Evolutionary conservation across 306 rosid genomes (phyloP).

Genomic region (Citrullus colocynthis): DNA sequence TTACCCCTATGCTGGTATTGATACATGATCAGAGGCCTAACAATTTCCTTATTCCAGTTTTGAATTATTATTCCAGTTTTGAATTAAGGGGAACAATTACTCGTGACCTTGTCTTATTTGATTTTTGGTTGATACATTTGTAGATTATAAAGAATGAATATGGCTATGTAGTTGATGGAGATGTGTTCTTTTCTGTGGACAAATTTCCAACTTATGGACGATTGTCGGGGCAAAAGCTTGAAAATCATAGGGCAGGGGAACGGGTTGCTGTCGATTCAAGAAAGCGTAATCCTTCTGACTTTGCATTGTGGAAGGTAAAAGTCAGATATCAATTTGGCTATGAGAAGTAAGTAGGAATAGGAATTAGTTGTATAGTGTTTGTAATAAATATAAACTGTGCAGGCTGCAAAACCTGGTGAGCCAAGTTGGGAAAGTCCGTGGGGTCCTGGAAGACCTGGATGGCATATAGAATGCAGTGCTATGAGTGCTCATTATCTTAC

Average conservation of each 20-base stretch:
- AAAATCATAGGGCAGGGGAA: slow-evolving; percentile 81
- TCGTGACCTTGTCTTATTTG: background rate
- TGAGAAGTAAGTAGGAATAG: background rate
- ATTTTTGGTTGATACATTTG: slow-evolving; percentile 9
- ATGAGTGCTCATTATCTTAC: slow-evolving; percentile 87
- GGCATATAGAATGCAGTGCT: slow-evolving; percentile 99
- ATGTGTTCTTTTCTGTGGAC: slow-evolving; percentile 83
- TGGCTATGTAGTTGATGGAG: slow-evolving; percentile 76
- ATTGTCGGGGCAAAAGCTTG: slow-evolving; percentile 75
- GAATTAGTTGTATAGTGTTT: background rate
- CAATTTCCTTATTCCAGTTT: too few species aligned
- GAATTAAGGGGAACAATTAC: background rate
- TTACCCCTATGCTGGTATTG: too few species aligned
- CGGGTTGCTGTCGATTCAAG: slow-evolving; percentile 82
- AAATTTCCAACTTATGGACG: slow-evolving; percentile 65
- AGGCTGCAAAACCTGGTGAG: slow-evolving; percentile 91
- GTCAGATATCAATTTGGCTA: slow-evolving; percentile 8
- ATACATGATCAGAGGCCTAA: too few species aligned
- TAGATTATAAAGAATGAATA: slow-evolving; percentile 71
- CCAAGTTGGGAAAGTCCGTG: slow-evolving; percentile 98
- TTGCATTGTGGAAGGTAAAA: slow-evolving; percentile 92
- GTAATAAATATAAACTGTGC: slow-evolving; percentile 11
- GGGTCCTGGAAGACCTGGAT: slow-evolving; percentile 97
- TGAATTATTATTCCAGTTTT: background rate
- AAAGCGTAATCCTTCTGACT: slow-evolving; percentile 78